Conservation (phyloP, 2,329 filamentous ascomycete genomes). For the Pseudogymnoascus sp. region DNA sequence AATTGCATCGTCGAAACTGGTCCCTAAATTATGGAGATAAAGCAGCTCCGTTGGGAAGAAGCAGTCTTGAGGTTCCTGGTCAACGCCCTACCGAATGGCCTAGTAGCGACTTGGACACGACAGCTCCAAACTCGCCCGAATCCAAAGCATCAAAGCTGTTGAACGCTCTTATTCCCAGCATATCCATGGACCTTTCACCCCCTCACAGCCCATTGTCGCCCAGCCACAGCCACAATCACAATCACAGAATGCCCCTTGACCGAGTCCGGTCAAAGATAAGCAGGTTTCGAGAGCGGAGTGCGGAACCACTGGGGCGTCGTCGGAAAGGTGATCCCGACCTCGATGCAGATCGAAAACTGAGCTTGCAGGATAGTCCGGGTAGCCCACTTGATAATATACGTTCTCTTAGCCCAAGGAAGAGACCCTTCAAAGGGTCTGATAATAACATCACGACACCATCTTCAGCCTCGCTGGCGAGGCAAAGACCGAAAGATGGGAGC, state of each 20-base stretch:
- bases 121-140: slow-evolving; percentile 29
- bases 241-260: slow-evolving; percentile 46
- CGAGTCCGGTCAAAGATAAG: slow-evolving; percentile 33
- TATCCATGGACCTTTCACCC: slow-evolving; percentile 57
- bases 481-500: slow-evolving; percentile 30
- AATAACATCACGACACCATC: background rate
- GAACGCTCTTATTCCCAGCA: slow-evolving; percentile 45
- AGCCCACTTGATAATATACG: background rate
- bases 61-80: slow-evolving; percentile 43
- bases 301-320: slow-evolving; percentile 1
- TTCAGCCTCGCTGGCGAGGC: slow-evolving; percentile 1
- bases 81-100: slow-evolving; percentile 12
- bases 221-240: slow-evolving; percentile 32
- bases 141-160: slow-evolving; percentile 16
- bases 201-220: slow-evolving; percentile 54
- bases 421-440: background rate
- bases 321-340: background rate
- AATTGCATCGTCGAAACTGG: background rate
- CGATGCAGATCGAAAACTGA: background rate
- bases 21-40: slow-evolving; percentile 6
- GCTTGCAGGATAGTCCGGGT: background rate
- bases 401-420: slow-evolving; percentile 43
- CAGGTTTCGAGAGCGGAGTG: slow-evolving; percentile 26
- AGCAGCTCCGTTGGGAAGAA: background rate
- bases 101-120: slow-evolving; percentile 33